Evolutionary conservation across 306 rosid genomes (phyloP), one percentile per base, ranked within the genome.

Genomic region (Chamaecrista fasciculata): DNA sequence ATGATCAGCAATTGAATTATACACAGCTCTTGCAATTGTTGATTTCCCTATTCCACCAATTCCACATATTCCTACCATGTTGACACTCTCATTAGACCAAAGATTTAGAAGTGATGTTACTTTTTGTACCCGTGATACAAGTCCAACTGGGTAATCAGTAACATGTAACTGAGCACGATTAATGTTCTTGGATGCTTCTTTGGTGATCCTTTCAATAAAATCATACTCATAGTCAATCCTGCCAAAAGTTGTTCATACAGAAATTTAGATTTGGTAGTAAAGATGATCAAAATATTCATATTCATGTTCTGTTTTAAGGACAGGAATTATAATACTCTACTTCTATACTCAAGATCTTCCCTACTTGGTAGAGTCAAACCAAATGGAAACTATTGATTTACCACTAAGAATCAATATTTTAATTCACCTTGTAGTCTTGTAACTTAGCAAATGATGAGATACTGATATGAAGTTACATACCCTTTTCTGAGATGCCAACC

Each of bases 41-140:
- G 76, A 5, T 60, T 71, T 69, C 5, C 64, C 64, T 34, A 52
- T 23, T 15, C 64, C 73, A 8, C 63, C 63, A 14, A n/a, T 37
- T 3, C 76, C 76, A 4, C 5, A 29, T 5, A 60, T 62, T 14
- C 69, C 76, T 3, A 60, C 19, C 69, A 61, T 71, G 2, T 5
- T 42, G 11, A 14, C 47, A 15, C 8, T 15, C 4, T 60, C 11
- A 0, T 8, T 5, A 7, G 39, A 47, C 16, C n/a, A 42, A 5
- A 46, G 2, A 15, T 60, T 26, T 24, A 71, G 4, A 33, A 47
- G 50, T 8, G 62, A 46, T 11, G 1, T 49, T 8, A 71, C 69
- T 49, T 71, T 2, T 4, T 18, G 9, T 4, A 60, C 49, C 0
- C 37, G 69, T 31, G 76, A 8, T 18, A 59, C 69, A 2, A 71